phyloP scores from a whole-genome alignment of 2,329 filamentous ascomycete genomes.

The Bertia moriformis region DNA sequence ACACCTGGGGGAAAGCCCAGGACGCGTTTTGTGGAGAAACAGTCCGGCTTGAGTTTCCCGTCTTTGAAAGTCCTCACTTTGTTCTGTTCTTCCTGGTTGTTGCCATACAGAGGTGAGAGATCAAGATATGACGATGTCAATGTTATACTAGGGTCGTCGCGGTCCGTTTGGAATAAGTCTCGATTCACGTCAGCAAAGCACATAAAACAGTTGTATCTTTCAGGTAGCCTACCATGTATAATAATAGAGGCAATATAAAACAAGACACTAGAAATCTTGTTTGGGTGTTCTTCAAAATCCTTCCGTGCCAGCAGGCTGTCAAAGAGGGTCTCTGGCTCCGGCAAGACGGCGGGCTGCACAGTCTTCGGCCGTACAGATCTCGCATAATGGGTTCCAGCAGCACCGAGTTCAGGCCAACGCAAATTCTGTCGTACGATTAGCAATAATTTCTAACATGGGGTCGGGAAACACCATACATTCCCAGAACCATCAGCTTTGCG shows the following conservation, averaged over 20 bases:
- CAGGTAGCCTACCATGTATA: conserved; percentile 40
- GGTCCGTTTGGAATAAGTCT: conserved; percentile 60
- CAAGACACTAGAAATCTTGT: conserved; percentile 57
- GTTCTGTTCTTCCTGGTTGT: conserved; percentile 31
- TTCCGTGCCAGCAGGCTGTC: conserved; percentile 44
- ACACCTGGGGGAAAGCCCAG: conserved; percentile 60
- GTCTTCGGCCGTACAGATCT: conserved; percentile 45
- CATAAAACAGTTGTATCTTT: background rate
- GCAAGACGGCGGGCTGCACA: conserved; percentile 46
- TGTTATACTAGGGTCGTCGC: conserved; percentile 39
- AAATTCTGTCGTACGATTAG: conserved; percentile 33
- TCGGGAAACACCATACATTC: conserved; percentile 28
- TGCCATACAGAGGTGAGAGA: conserved; percentile 57
- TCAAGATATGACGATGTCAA: conserved; percentile 62
- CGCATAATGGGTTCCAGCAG: conserved; percentile 53
- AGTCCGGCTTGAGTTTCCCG: conserved; percentile 59
- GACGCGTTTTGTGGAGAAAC: conserved; percentile 57
- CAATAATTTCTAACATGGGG: background rate
- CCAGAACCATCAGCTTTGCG: conserved; percentile 56
- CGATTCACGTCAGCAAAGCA: too few relatives aligned
- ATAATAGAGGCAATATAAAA: conserved; percentile 64
- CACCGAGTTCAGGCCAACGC: conserved; percentile 48
- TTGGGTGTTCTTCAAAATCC: conserved; percentile 44
- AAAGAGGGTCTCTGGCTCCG: conserved; percentile 50
- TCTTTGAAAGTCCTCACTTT: conserved; percentile 47